Evolutionary conservation across 805 yeast species (phyloP).

Genomic region (Dipodascus albidus): DNA sequence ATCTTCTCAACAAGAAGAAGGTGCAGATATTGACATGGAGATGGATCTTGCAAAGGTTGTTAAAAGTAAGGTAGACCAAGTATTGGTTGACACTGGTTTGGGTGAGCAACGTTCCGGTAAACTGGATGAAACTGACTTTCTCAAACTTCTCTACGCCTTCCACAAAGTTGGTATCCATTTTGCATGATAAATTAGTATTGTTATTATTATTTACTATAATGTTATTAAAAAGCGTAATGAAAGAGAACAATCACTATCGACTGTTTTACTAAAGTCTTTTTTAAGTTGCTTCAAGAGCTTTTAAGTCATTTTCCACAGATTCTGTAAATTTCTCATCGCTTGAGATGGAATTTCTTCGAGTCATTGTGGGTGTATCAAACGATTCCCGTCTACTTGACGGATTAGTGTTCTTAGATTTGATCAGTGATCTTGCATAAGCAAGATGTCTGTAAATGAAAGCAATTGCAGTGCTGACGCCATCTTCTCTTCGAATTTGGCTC

Average conservation of each 20-base stretch:
- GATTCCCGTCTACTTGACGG: background rate
- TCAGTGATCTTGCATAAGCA: constrained; percentile 56
- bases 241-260: background rate
- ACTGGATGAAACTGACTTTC: constrained; percentile 89
- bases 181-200: constrained; percentile 41
- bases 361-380: background rate
- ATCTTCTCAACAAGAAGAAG: constrained; percentile 35
- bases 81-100: constrained; percentile 67
- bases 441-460: constrained; percentile 63
- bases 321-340: background rate
- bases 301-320: background rate
- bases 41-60: constrained; percentile 33
- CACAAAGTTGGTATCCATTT: constrained; percentile 96
- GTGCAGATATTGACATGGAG: constrained; percentile 27
- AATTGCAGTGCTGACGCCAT: constrained; percentile 73
- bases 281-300: background rate
- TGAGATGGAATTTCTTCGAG: background rate
- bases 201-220: background rate
- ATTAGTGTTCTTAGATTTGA: constrained; percentile 5
- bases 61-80: constrained; percentile 59
- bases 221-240: background rate
- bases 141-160: constrained; percentile 73
- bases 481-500: constrained; percentile 49
- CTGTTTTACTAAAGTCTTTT: background rate
- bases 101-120: constrained; percentile 85